Base-by-base conservation (phyloP, 257 asterid species). In the Haberlea rhodopensis region DNA sequence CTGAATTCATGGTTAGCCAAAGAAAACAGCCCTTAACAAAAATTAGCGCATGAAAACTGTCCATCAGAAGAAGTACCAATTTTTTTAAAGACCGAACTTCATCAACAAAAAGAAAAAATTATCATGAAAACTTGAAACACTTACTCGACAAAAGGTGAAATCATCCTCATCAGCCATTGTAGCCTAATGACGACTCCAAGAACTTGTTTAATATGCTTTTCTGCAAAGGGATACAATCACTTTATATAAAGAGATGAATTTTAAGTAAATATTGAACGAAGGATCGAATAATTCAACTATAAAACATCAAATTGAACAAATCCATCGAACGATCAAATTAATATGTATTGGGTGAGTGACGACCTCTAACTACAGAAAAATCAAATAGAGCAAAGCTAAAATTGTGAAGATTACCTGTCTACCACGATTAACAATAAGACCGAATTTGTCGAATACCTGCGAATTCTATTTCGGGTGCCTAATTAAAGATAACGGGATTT, bases 141-240 rank as follows among this genome's bases (percentile, higher is more conserved):
- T 81, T 73, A 87, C 94, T 31, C 61, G 81, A 71, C 83, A 76
- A 69, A 85, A 88, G 57, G 96, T 83, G 76, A 88, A 87, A 66
- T 84, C 95, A 46, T 81, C 94, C 45, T 82, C 87, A 69, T 66
- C 65, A 23, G 81, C 87, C 94, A 84, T 83, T 58, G 28, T 63
- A 13, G 34, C 29, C 68, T 67, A 72, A 65, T 43, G 70, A 57
- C 27, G 84, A 63, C 49, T 53, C 29, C 60, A 69, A 40, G 65
- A 31, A 60, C n/a, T 6, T 45, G 15, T 22, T 18, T 32, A 43
- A 4, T 46, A 21, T 54, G 56, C 53, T 28, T 57, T 29, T 9
- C 66, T 72, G 75, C 5, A 21, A 25, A 69, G 21, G 19, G 48
- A 68, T 45, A 16, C 54, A 22, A 55, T 66, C 65, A 68, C 49